phyloP scores from a whole-genome alignment of 805 yeast genomes.

The Saccharomycopsis schoenii region DNA sequence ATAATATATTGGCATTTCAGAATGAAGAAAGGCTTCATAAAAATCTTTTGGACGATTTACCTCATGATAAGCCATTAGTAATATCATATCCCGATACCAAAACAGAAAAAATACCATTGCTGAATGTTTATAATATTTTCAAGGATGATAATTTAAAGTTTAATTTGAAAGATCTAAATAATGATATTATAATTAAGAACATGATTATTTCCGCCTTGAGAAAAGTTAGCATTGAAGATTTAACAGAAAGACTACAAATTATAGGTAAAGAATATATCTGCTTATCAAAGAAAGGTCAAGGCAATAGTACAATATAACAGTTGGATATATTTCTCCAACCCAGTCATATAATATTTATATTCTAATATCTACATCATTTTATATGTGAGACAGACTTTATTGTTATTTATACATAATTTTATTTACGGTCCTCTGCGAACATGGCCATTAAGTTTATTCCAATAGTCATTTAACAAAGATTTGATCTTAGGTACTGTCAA shows the following conservation, averaged over 20 bases:
- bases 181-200: background rate
- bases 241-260: constrained; percentile 2
- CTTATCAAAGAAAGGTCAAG: background rate
- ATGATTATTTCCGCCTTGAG: constrained; percentile 3
- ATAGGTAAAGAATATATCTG: constrained; percentile 1
- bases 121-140: background rate
- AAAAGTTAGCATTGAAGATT: background rate
- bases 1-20: constrained; percentile 9
- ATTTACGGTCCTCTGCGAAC: background rate
- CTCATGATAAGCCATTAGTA: background rate
- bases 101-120: background rate
- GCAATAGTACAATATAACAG: background rate
- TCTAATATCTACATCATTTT: too few relatives aligned
- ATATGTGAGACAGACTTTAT: background rate
- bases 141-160: constrained; percentile 1
- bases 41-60: constrained; percentile 10
- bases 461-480: background rate
- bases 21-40: constrained; percentile 9
- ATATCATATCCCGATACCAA: background rate
- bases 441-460: background rate
- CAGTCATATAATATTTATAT: background rate
- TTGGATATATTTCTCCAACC: background rate
- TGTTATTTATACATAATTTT: background rate
- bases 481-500: background rate
- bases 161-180: background rate